Base-by-base conservation (phyloP, 208 protist genomes). In the Crithidia acanthocephali region DNA sequence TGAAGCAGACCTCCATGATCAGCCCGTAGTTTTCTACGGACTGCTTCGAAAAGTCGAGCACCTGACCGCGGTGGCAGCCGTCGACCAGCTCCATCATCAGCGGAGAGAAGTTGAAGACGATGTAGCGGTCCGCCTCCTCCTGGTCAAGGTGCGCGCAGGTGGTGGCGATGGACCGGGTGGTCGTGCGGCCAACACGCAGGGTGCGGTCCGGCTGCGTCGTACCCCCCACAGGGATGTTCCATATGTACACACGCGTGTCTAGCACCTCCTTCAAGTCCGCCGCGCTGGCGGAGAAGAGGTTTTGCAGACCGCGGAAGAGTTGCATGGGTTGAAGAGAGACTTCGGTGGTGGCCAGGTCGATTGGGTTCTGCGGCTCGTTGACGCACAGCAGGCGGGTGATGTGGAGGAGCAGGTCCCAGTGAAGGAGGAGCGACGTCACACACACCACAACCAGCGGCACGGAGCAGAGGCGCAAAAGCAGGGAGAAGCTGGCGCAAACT, bases 61-160 rank as follows among this genome's bases (percentile, higher is more conserved):
- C 79, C 70, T 94, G 84, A 0, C 89, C 89, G 25, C 66, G 48
- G 30, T 59, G 62, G 66, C 79, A 90, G 28, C 65, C 72, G 15
- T 90, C 84, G 22, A 84, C 81, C 33, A 94, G 68, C 68, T 92
- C 86, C 80, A 87, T 85, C 80, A 85, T 77, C 15, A 92, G 74
- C n/a, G 89, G 89, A 0, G 86, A 88, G 72, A 94, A 94, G 76
- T 92, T 92, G 63, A 94, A 90, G 32, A 94, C 55, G 32, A 91
- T 91, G 76, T 92, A 94, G 56, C 65, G 68, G 42, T 90, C 70
- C 15, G 68, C 69, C 50, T 88, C 67, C 45, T 77, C 73, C 15
- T 77, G 61, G 61, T 94, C 85, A 5, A 94, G 79, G 32, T 70
- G 73, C 9, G 55, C 23, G 61, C 85, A 85, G 11, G 71, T 89